Evolutionary conservation across 306 rosid species (phyloP), one percentile per base, ranked within the genome.

Genomic region (Astragalus glycyphyllos): DNA sequence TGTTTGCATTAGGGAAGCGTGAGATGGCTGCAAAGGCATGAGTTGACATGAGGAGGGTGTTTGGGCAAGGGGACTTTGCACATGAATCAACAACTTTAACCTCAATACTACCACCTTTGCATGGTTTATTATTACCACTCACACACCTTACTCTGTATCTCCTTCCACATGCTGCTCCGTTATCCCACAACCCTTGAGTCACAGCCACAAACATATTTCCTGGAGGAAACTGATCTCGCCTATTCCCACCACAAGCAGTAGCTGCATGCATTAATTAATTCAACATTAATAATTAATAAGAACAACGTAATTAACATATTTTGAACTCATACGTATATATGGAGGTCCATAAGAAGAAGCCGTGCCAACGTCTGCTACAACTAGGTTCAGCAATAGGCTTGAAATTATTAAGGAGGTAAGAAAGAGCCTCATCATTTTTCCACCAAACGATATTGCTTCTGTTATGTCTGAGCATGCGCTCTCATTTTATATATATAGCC

Each of bases 131-230:
- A 5, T 73, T 51, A 8, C 96, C 91, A 77, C 94, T 90, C 49
- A 90, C 49, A 26, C 97, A 90, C 48, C 92, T 71, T 53, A 86
- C 10, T 79, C 84, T 81, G 81, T 88, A 90, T n/a, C 87, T 60
- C 65, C 95, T 77, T 34, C 95, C 97, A 63, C 95, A 86, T 0
- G 97, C 90, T 1, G 90, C 96, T 0, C 96, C 96, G 11, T 89
- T 87, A 32, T 89, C 96, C 96, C 96, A 89, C 31, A 87, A 70
- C 6, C 90, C 92, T 70, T 89, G 92, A 42, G 83, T 84, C 71
- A 87, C 96, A 0, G 92, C 82, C 29, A 71, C 89, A 17, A 87
- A 86, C 1, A 79, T 50, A 38, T 76, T 82, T 0, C 87, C 90
- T 0, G 83, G 69, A 0, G 91, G 95, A 61, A 88, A 84, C 65